A percentile compares a stretch with the other conserved stretches of the same genome.
These are phyloP conservation scores for Paralagenidium karlingii DNA, from an alignment of 352 stramenopile genomes.

Conservation along the genomic window DNA sequence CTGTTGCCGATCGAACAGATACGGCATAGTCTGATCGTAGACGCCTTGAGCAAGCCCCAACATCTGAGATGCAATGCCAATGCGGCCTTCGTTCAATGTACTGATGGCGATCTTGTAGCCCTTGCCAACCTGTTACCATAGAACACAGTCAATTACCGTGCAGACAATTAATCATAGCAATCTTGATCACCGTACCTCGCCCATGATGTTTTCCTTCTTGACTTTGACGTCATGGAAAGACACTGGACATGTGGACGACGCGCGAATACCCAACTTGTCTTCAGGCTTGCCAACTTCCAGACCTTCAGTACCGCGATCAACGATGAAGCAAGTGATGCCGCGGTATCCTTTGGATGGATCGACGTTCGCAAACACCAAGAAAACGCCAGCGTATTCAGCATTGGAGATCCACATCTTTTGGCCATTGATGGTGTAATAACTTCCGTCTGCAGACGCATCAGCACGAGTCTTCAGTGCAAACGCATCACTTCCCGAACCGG, in stretches of 20 bases:
- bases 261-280: conserved; percentile 94
- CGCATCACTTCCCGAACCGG: conserved; percentile 90
- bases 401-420: conserved; percentile 98
- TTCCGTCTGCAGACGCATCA: conserved; percentile 73
- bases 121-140: conserved; percentile 39
- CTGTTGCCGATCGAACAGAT: conserved; percentile 92
- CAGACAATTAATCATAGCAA: conserved; percentile 1
- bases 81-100: conserved; percentile 92
- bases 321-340: conserved; percentile 97
- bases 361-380: conserved; percentile 94
- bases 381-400: conserved; percentile 89
- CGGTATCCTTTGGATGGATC: conserved; percentile 91
- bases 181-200: conserved; percentile 47
- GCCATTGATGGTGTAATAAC: conserved; percentile 92
- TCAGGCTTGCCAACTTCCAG: conserved; percentile 91
- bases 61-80: conserved; percentile 97
- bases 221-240: conserved; percentile 92
- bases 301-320: conserved; percentile 87
- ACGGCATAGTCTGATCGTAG: conserved; percentile 93
- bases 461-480: conserved; percentile 93
- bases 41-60: conserved; percentile 93
- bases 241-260: conserved; percentile 93
- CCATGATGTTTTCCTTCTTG: conserved; percentile 87
- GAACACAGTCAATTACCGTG: not conserved
- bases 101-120: conserved; percentile 97